Conservation (phyloP, 257 asterid genomes). For the Nicotiana obtusifolia region DNA sequence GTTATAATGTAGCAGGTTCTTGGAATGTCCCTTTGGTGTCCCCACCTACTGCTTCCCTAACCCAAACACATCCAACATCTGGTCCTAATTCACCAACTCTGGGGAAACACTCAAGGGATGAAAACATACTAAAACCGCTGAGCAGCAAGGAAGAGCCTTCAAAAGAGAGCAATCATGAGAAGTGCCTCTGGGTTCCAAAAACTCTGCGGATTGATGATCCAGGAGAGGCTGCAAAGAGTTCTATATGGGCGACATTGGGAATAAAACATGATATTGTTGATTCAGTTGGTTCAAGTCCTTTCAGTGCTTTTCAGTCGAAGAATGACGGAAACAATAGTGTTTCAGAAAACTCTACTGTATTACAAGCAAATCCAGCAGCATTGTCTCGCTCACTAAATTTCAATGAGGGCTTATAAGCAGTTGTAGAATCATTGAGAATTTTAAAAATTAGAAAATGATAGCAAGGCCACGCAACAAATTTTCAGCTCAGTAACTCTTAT, state of each 20-base stretch:
- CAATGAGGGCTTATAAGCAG: slow-evolving; percentile 48
- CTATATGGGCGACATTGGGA: slow-evolving; percentile 73
- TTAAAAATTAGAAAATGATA: not conserved
- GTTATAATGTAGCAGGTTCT: slow-evolving; percentile 34
- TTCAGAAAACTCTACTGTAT: slow-evolving; percentile 47
- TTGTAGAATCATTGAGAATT: not conserved
- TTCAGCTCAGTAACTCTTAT: not conserved
- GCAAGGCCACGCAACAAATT: not conserved
- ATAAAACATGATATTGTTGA: slow-evolving; percentile 42
- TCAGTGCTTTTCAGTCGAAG: slow-evolving; percentile 57
- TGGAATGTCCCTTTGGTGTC: slow-evolving; percentile 41
- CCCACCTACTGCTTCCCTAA: slow-evolving; percentile 13
- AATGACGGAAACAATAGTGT: slow-evolving; percentile 33
- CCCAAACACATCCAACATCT: slow-evolving; percentile 20
- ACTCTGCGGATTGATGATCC: slow-evolving; percentile 69
- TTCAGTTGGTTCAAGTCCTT: slow-evolving; percentile 45
- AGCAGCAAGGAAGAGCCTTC: slow-evolving; percentile 8
- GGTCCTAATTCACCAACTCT: slow-evolving; percentile 44
- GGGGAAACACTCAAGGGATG: slow-evolving; percentile 62
- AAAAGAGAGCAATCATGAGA: slow-evolving; percentile 35
- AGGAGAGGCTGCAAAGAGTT: slow-evolving; percentile 71
- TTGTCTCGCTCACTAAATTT: slow-evolving; percentile 61
- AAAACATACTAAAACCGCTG: slow-evolving; percentile 18
- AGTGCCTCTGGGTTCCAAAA: slow-evolving; percentile 71
- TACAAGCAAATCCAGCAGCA: slow-evolving; percentile 86